These are phyloP conservation scores for Platanus orientalis DNA, from an alignment of 164 flowering plant genomes.

Conservation along the genomic window DNA sequence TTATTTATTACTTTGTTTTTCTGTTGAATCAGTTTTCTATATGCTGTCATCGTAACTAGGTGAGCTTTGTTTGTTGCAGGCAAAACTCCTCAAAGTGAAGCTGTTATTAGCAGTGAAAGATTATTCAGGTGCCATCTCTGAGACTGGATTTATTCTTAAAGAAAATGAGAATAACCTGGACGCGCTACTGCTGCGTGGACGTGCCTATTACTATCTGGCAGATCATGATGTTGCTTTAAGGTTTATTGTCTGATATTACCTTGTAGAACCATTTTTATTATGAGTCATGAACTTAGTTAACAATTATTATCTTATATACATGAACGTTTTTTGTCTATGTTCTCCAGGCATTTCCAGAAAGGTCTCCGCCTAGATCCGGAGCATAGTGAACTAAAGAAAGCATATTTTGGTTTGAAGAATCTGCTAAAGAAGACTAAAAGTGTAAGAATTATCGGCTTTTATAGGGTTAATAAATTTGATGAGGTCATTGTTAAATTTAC, in stretches of 20 bases:
- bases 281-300: not conserved
- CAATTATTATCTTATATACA: not conserved
- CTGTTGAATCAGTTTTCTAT: not conserved
- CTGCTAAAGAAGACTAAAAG: constrained; percentile 89
- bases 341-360: constrained; percentile 85
- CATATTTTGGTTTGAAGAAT: constrained; percentile 93
- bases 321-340: not conserved
- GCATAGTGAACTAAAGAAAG: constrained; percentile 85
- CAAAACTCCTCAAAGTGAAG: constrained; percentile 71
- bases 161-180: constrained; percentile 88
- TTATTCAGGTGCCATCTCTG: constrained; percentile 72
- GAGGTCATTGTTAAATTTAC: not conserved
- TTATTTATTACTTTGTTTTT: not conserved
- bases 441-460: constrained; percentile 41
- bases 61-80: constrained; percentile 40
- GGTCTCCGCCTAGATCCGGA: constrained; percentile 97
- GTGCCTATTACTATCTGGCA: constrained; percentile 92
- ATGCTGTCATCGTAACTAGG: not conserved
- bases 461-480: not conserved
- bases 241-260: constrained; percentile 28
- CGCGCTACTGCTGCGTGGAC: constrained; percentile 84
- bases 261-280: not conserved
- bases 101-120: constrained; percentile 66
- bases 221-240: constrained; percentile 95
- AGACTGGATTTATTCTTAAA: constrained; percentile 80